Base-by-base conservation (phyloP, 1,284 basidiomycete genomes). In the Malassezia arunalokei region DNA sequence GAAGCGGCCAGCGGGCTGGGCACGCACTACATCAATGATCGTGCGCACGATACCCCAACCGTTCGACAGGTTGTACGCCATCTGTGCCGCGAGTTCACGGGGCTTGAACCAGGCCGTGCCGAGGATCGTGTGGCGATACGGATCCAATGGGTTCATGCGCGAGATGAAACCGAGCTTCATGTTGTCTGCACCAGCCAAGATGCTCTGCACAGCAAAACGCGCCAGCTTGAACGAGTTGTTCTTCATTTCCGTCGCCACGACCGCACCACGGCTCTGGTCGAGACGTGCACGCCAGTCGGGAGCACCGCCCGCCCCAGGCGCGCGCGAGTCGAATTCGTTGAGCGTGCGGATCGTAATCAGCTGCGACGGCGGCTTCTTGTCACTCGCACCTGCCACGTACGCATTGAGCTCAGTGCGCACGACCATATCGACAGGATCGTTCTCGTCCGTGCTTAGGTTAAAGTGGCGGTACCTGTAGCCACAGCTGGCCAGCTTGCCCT, bases 161-260 rank as follows among this genome's bases (percentile, higher is more conserved):
- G 92, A 92, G 65, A 98, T 89, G 75, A 78, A 80, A 84, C 94
- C 94, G 73, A 99, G 87, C 78, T 98, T 99, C 84, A 98, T 86
- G 65, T 84, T 79, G 60, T 98, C 94, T 15, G 91, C 92, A 47
- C 94, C 94, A 43, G 94, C 90, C 39, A 99, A 79, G 49, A 96
- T 80, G 72, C 86, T 87, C 78, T 96, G 91, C 30, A 96, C 86
- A 0, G 94, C 85, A 87, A 92, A 99, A 71, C 92, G 86, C 15
- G 92, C 91, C 46, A 99, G 81, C 77, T 98, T 98, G 78, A 85
- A 91, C 69, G 85, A 88, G 78, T 99, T 99, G 78, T 98, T 99
- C 80, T 98, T 98, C 94, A 98, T 96, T 79, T 99, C 94, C 39
- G 89, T 94, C 42, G 94, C 90, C 53, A 98, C 89, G 40, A 99